Conservation (phyloP, 2,329 filamentous ascomycete species). For the Colletotrichum zoysiae region DNA sequence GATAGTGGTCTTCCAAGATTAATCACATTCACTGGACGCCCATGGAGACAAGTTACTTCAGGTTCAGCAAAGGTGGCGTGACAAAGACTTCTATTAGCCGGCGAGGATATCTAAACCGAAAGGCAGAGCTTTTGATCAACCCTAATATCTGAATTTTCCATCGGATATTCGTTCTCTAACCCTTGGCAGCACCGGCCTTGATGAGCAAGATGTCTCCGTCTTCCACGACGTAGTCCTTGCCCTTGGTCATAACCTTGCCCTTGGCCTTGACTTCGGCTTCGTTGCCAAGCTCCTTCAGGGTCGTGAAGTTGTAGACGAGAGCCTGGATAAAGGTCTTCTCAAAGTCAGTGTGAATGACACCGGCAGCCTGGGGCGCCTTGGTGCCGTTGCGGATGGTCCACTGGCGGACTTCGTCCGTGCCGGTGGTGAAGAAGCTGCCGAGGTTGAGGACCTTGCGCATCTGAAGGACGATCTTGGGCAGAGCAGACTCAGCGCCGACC, state of each 20-base stretch:
- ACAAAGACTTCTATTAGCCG: constrained; percentile 37
- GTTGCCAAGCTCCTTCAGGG: constrained; percentile 87
- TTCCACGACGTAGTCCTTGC: constrained; percentile 94
- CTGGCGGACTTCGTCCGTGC: constrained; percentile 95
- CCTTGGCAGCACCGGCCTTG: constrained; percentile 88
- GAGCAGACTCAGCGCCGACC: constrained; percentile 85
- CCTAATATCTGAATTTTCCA: constrained; percentile 40
- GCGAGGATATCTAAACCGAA: constrained; percentile 41
- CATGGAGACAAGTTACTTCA: neutral
- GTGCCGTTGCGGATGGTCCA: constrained; percentile 97
- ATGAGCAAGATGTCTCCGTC: constrained; percentile 88
- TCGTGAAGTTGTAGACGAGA: constrained; percentile 89
- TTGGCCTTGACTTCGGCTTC: constrained; percentile 91
- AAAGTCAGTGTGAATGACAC: constrained; percentile 98
- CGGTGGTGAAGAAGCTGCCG: constrained; percentile 96
- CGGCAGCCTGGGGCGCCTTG: constrained; percentile 97
- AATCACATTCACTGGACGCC: neutral
- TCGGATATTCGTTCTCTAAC: constrained; percentile 54
- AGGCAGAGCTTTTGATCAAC: constrained; percentile 42
- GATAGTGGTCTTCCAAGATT: too few species aligned
- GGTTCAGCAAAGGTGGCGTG: neutral
- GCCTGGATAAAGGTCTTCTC: constrained; percentile 99
- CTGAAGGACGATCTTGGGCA: constrained; percentile 90
- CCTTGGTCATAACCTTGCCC: constrained; percentile 98
- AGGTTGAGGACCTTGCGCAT: constrained; percentile 95